phyloP scores from a whole-genome alignment of 2,329 filamentous ascomycete genomes.

The Trichoderma sp. region DNA sequence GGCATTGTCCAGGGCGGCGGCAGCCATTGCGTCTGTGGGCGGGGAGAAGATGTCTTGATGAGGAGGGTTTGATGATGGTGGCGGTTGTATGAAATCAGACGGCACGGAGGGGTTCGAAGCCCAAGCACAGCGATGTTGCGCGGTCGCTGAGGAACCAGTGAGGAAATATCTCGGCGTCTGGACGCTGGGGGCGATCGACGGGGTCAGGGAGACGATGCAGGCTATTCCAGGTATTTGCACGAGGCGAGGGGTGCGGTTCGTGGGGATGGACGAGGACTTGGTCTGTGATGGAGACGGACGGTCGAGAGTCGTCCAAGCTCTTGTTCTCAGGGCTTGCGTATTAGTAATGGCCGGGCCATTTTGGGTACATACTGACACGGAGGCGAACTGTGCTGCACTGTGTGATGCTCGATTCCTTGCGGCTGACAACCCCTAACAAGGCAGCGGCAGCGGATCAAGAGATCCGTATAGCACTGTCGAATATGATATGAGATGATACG shows the following conservation, averaged over 20 bases:
- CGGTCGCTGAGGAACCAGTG: not conserved
- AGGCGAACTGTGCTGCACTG: no score
- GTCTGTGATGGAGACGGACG: conserved; percentile 9
- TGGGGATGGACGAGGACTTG: conserved; percentile 2
- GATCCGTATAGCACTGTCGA: no score
- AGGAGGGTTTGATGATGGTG: not conserved
- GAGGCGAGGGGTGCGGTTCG: conserved; percentile 17
- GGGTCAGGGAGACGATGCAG: conserved; percentile 9
- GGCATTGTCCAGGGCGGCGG: conserved; percentile 65
- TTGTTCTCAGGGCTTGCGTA: not conserved
- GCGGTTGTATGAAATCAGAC: not conserved
- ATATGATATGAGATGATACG: no score
- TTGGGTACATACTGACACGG: no score
- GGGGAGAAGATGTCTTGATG: not conserved
- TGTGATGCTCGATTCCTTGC: no score
- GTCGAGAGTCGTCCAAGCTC: conserved; percentile 19
- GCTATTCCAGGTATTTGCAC: not conserved
- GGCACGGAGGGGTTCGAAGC: no score
- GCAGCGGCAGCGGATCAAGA: no score
- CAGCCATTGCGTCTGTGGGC: conserved; percentile 30
- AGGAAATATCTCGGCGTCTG: conserved; percentile 20
- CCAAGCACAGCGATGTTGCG: no score
- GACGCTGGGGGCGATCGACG: conserved; percentile 21
- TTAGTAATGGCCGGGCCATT: conserved; percentile 7
- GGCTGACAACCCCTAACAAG: no score